Base-by-base conservation (phyloP, 306 rosid genomes). In the Carpinus fangiana region DNA sequence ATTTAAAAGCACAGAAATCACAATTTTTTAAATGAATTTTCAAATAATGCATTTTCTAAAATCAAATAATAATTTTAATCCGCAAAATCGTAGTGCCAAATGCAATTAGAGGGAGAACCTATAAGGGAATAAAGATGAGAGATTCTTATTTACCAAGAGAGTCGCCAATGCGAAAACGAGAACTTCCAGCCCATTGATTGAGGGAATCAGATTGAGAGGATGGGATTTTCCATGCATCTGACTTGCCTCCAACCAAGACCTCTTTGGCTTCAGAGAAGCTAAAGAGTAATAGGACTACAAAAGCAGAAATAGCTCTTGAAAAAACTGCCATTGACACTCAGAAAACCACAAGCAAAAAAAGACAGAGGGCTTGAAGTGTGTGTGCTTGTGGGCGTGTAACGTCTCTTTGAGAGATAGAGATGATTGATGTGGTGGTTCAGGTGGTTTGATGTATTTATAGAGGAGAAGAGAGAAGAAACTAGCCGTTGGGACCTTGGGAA, bases 161-260 rank as follows among this genome's bases (percentile, higher is more conserved):
- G 59, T 95, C 97, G 34, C 90, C 95, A 8, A 87, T 65, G 36
- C 78, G 85, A 78, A 94, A 95, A 3, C 97, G 94, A 64, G 80
- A 71, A 46, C 14, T 79, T 81, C 77, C 88, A 2, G 98, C 97
- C 97, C 98, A 95, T 82, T 87, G 81, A 72, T 90, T 90, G 81
- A 95, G 98, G 3, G 96, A 86, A 0, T 88, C 80, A 8, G 89
- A 52, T 76, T 90, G 83, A 16, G 97, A 90, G n/a, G 97, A 78
- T 3, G 98, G 97, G 84, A 92, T 47, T 82, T 82, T 82, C 98
- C 98, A 95, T 6, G 92, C 80, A 26, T 80, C 82, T 20, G 81
- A 13, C 13, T 90, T 92, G 53, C 97, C 97, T 60, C 98, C 98
- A 36, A 92, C 90, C 75, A 89, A 14, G 16, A 89, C 70, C 62